Conservation (phyloP, 73 alveolate species). For the Blepharisma stoltei region DNA sequence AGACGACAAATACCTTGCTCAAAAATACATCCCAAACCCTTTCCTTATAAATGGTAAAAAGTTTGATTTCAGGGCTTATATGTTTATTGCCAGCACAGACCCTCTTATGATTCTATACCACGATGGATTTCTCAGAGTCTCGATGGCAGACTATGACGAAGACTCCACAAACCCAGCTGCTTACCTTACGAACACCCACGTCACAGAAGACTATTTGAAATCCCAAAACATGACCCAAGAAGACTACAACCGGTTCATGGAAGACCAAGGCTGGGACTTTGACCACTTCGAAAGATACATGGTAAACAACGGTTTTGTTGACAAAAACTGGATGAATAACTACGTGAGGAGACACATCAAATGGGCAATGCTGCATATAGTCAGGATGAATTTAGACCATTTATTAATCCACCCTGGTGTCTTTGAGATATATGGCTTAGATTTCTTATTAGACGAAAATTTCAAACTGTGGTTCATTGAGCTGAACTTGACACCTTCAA, state of each 20-base stretch:
- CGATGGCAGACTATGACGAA: too few species aligned
- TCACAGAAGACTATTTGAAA: background rate
- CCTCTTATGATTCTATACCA: background rate
- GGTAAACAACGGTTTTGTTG: background rate
- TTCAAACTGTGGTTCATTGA: background rate
- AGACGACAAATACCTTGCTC: too few species aligned
- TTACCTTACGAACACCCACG: background rate
- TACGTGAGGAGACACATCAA: background rate
- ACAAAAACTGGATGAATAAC: background rate
- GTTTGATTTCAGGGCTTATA: background rate
- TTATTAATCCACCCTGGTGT: constrained; percentile 10
- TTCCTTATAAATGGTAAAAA: background rate
- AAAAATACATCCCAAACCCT: constrained; percentile 10
- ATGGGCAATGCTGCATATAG: background rate
- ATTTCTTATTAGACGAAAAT: constrained; percentile 3
- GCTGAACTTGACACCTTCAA: background rate
- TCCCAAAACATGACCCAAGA: background rate
- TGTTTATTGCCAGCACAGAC: background rate
- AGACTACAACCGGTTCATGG: background rate
- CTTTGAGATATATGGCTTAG: background rate
- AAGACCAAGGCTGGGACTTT: background rate
- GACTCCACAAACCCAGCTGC: too few species aligned
- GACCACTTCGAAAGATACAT: background rate
- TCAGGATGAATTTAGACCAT: background rate
- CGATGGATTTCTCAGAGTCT: background rate